phyloP scores from a whole-genome alignment of 306 rosid genomes.

The Glycine latifolia region DNA sequence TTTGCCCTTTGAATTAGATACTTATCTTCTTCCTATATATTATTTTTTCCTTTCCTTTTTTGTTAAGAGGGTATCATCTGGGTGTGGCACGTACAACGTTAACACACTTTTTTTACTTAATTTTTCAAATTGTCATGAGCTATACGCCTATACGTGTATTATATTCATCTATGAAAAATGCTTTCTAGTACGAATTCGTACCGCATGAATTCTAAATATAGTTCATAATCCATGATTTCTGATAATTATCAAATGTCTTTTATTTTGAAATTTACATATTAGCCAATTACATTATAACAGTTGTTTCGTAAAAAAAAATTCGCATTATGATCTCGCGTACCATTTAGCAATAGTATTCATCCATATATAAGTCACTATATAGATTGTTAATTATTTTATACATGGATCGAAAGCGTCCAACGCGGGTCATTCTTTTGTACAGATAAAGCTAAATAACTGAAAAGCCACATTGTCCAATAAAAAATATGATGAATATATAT shows the following conservation, averaged over 20 bases:
- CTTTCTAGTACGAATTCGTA: too few species aligned
- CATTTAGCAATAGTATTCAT: too few species aligned
- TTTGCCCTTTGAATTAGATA: conserved; percentile 33
- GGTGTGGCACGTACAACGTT: too few species aligned
- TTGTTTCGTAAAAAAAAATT: too few species aligned
- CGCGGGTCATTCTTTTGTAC: neutral
- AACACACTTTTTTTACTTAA: neutral
- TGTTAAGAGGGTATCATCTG: neutral
- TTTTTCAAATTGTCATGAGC: conserved; percentile 27
- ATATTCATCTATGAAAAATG: neutral
- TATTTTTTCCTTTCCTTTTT: neutral
- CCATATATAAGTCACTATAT: neutral
- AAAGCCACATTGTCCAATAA: conserved; percentile 5
- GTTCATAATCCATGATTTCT: too few species aligned
- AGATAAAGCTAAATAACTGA: neutral
- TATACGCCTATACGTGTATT: neutral
- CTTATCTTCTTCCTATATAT: conserved; percentile 1
- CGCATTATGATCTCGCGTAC: too few species aligned
- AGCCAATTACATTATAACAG: too few species aligned
- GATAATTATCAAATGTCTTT: too few species aligned
- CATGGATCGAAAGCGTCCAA: conserved; percentile 21
- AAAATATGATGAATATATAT: neutral
- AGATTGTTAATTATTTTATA: conserved; percentile 6
- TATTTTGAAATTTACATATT: too few species aligned
- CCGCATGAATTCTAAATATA: too few species aligned